Conservation (phyloP, 768 basidiomycete genomes). For the Gloeopeniophorella convolvens region DNA sequence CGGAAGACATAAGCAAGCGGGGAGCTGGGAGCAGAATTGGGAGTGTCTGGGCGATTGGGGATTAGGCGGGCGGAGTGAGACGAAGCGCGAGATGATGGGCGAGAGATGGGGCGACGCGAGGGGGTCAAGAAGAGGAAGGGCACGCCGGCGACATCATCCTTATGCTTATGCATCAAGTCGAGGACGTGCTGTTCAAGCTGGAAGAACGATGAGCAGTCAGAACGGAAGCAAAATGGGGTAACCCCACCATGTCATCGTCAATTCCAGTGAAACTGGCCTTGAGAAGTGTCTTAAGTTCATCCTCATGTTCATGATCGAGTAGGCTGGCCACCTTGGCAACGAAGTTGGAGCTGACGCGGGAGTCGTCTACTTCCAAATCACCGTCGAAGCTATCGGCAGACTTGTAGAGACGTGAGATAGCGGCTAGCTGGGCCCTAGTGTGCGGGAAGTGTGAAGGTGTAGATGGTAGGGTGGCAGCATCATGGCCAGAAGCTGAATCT, state of each 20-base stretch:
- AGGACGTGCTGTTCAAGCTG: constrained; percentile 85
- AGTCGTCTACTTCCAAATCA: constrained; percentile 50
- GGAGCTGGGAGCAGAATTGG: constrained; percentile 66
- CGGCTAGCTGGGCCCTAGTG: constrained; percentile 72
- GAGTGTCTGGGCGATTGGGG: constrained; percentile 66
- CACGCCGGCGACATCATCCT: constrained; percentile 76
- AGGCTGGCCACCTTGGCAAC: constrained; percentile 67
- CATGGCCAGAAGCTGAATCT: constrained; percentile 14
- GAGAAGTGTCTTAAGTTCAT: constrained; percentile 71
- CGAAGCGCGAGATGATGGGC: constrained; percentile 76
- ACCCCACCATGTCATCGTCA: constrained; percentile 60
- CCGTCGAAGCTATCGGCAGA: constrained; percentile 50
- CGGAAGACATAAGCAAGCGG: constrained; percentile 70
- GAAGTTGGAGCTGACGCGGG: constrained; percentile 50
- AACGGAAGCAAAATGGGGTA: background rate
- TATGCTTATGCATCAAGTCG: constrained; percentile 93
- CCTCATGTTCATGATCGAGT: constrained; percentile 80
- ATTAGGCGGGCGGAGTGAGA: constrained; percentile 58
- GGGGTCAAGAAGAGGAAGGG: constrained; percentile 81
- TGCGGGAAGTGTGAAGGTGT: constrained; percentile 57
- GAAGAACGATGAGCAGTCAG: constrained; percentile 12
- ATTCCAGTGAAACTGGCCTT: constrained; percentile 56
- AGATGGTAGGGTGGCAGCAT: constrained; percentile 1
- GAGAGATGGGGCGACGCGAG: constrained; percentile 69
- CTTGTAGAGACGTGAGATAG: constrained; percentile 68